These are phyloP conservation scores for Globisporangium acanthophoron DNA, from an alignment of 352 stramenopile genomes.

Conservation along the genomic window DNA sequence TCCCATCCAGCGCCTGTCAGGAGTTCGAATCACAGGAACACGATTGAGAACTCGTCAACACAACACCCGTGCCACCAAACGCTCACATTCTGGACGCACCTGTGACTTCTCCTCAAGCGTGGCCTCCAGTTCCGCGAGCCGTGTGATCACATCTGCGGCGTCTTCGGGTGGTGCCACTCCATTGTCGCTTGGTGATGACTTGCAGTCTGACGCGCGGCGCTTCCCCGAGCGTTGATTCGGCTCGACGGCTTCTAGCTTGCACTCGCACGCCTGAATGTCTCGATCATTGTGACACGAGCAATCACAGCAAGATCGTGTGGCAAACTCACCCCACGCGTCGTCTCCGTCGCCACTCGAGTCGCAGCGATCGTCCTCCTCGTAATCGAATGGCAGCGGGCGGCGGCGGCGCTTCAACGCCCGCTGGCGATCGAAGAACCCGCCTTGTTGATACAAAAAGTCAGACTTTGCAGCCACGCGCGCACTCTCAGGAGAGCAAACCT, in stretches of 20 bases:
- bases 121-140: constrained; percentile 33
- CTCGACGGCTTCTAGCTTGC: not conserved
- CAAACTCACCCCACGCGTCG: not conserved
- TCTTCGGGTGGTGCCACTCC: not conserved
- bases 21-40: not conserved
- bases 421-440: constrained; percentile 79
- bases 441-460: constrained; percentile 73
- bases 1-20: constrained; percentile 30
- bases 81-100: constrained; percentile 14
- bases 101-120: constrained; percentile 37
- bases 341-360: constrained; percentile 6
- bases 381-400: constrained; percentile 54
- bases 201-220: not conserved
- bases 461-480: constrained; percentile 29
- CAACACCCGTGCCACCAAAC: not conserved
- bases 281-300: constrained; percentile 27
- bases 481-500: constrained; percentile 16
- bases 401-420: constrained; percentile 49
- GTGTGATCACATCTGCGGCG: constrained; percentile 19
- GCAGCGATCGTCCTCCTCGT: constrained; percentile 21
- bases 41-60: not conserved
- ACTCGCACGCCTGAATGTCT: constrained; percentile 2
- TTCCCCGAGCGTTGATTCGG: constrained; percentile 1
- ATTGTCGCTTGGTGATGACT: not conserved
- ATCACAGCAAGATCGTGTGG: constrained; percentile 24